Evolutionary conservation across 1,284 basidiomycete species (phyloP).

Genomic region (Boletus calvinii): DNA sequence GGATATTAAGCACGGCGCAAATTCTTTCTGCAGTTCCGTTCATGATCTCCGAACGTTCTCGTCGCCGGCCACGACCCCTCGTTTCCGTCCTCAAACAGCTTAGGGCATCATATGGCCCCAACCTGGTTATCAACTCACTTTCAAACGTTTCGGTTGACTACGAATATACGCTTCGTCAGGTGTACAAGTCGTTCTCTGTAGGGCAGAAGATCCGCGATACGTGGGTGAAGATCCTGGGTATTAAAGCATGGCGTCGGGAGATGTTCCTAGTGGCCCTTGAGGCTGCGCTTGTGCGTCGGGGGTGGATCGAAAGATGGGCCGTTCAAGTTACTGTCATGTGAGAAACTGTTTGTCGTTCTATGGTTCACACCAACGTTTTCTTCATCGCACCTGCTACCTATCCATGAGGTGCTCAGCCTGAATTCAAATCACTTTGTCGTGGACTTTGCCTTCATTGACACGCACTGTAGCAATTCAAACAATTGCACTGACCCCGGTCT

Average conservation of each 20-base stretch:
- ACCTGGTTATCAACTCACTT: slow-evolving; percentile 40
- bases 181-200: slow-evolving; percentile 33
- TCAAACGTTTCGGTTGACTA: slow-evolving; percentile 45
- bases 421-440: background rate
- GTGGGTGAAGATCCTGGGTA: slow-evolving; percentile 37
- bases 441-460: background rate
- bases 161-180: slow-evolving; percentile 23
- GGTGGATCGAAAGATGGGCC: slow-evolving; percentile 39
- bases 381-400: background rate
- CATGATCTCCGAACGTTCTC: slow-evolving; percentile 16
- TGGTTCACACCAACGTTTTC: background rate
- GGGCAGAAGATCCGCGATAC: slow-evolving; percentile 24
- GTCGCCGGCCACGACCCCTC: slow-evolving; percentile 25
- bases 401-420: background rate
- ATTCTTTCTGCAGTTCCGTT: slow-evolving; percentile 32
- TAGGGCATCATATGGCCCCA: slow-evolving; percentile 29
- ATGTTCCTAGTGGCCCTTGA: slow-evolving; percentile 52
- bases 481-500: no score
- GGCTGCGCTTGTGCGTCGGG: slow-evolving; percentile 45
- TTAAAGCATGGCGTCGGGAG: slow-evolving; percentile 47
- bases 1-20: slow-evolving; percentile 18
- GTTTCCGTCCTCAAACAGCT: slow-evolving; percentile 25
- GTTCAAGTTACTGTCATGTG: slow-evolving; percentile 25
- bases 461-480: background rate
- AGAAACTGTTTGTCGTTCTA: background rate